A percentile compares a stretch with the other conserved stretches of the same genome.
Conservation (phyloP, 78 protist genomes). For the Dictyostelium intermedium region DNA sequence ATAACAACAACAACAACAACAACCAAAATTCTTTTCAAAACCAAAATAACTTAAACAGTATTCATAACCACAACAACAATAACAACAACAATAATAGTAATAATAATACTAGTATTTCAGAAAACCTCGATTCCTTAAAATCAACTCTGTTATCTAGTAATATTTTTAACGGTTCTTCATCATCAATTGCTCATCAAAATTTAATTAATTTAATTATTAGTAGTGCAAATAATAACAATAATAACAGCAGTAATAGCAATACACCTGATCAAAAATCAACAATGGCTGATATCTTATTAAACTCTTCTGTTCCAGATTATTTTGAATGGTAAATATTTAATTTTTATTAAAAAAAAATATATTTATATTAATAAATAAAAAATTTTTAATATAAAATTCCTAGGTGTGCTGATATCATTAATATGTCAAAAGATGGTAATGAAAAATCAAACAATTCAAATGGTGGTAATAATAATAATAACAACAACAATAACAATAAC, state of each 20-base stretch:
- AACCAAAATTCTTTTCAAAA: constrained; percentile 4
- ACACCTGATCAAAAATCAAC: not conserved
- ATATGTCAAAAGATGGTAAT: not conserved
- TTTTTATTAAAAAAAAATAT: not conserved
- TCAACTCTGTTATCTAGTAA: not conserved
- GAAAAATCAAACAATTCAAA: not conserved
- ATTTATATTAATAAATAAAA: not conserved
- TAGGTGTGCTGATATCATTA: constrained; percentile 32
- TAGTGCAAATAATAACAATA: not conserved
- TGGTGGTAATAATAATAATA: not conserved
- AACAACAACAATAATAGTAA: not conserved
- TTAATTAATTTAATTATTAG: not conserved
- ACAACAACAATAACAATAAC: not conserved
- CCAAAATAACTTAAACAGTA: constrained; percentile 2
- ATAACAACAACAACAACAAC: too few relatives aligned
- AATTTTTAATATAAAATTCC: not conserved
- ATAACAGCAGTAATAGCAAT: not conserved
- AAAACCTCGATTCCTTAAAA: constrained; percentile 12
- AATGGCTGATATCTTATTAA: not conserved
- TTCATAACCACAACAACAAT: not conserved
- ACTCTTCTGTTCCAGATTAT: constrained; percentile 7
- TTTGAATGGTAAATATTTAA: constrained; percentile 15
- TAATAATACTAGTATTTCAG: not conserved
- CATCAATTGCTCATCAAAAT: not conserved
- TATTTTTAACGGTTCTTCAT: not conserved